A percentile compares a stretch with the other conserved stretches of the same genome.
Evolutionary conservation across 2,329 filamentous ascomycete species (phyloP).

Genomic region (Cladophialophora bantiana): DNA sequence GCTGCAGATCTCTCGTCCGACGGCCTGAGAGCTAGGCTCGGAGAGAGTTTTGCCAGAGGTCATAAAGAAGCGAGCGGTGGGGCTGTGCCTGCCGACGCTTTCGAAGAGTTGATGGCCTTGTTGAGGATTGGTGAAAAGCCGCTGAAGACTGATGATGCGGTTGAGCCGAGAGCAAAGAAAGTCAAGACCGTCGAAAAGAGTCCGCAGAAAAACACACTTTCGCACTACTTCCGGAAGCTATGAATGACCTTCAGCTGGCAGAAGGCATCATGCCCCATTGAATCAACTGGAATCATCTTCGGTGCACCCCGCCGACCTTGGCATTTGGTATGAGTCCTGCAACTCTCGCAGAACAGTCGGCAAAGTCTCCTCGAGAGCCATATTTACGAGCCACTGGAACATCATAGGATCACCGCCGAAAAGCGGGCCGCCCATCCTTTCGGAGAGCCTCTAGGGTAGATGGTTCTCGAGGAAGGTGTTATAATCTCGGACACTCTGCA

Average conservation of each 20-base stretch:
- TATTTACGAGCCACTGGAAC: constrained; percentile 19
- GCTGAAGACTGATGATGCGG: constrained; percentile 46
- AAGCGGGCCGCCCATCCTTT: constrained; percentile 11
- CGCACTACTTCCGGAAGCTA: constrained; percentile 62
- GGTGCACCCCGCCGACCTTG: background rate
- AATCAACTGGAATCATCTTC: background rate
- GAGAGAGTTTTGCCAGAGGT: constrained; percentile 69
- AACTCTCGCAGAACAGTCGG: constrained; percentile 10
- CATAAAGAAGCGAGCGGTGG: constrained; percentile 74
- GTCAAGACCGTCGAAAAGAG: constrained; percentile 42
- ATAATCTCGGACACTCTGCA: constrained; percentile 7
- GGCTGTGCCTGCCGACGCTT: constrained; percentile 65
- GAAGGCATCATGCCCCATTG: background rate
- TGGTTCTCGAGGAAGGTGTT: constrained; percentile 13
- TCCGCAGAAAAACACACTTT: constrained; percentile 62
- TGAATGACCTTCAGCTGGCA: background rate
- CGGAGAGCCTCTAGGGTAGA: constrained; percentile 14
- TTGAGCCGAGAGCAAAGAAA: constrained; percentile 47
- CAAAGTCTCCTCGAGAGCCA: constrained; percentile 14
- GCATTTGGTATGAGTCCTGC: background rate
- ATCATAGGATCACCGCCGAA: background rate
- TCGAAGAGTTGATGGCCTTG: constrained; percentile 68
- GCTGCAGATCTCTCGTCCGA: constrained; percentile 56
- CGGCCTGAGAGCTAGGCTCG: constrained; percentile 59
- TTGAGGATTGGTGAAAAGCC: constrained; percentile 66